Percentiles rank a stretch among this genome's conserved stretches.
Conservation (phyloP, 176 grass and related monocot species). For the Thalia dealbata region DNA sequence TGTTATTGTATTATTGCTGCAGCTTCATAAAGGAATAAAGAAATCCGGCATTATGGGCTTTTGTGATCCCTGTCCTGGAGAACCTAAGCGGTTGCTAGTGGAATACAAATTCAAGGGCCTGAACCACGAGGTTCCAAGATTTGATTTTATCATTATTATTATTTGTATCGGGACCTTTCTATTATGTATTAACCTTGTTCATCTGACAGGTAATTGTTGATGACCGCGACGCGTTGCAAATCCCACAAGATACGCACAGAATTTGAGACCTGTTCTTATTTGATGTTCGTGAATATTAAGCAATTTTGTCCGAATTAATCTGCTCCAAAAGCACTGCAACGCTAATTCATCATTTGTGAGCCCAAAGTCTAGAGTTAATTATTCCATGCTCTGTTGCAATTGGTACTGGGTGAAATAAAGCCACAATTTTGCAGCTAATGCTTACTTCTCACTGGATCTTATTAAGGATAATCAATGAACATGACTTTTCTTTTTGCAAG, state of each 20-base stretch:
- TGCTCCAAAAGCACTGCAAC: background rate
- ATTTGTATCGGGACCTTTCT: slow-evolving; percentile 2
- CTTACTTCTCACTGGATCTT: too few relatives aligned
- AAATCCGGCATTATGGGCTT: slow-evolving; percentile 98
- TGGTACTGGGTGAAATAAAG: background rate
- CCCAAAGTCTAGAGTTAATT: background rate
- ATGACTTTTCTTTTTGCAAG: too few relatives aligned
- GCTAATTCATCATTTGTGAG: background rate
- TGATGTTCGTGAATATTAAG: background rate
- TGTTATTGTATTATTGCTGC: slow-evolving; percentile 3
- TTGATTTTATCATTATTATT: background rate
- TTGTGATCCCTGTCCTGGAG: slow-evolving; percentile 87
- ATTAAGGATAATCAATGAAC: too few relatives aligned
- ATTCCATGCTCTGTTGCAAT: background rate
- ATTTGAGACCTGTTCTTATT: slow-evolving; percentile 15
- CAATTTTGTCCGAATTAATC: slow-evolving; percentile 1
- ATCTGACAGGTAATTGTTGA: slow-evolving; percentile 50
- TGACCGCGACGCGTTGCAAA: slow-evolving; percentile 51
- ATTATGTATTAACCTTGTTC: slow-evolving; percentile 18
- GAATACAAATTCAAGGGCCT: slow-evolving; percentile 59
- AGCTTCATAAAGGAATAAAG: slow-evolving; percentile 97
- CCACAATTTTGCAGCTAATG: too few relatives aligned
- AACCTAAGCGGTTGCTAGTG: slow-evolving; percentile 61
- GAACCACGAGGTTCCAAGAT: slow-evolving; percentile 55
- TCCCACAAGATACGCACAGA: slow-evolving; percentile 50